Evolutionary conservation across 129 eudicot species (phyloP).

Genomic region (Solidago caesia): DNA sequence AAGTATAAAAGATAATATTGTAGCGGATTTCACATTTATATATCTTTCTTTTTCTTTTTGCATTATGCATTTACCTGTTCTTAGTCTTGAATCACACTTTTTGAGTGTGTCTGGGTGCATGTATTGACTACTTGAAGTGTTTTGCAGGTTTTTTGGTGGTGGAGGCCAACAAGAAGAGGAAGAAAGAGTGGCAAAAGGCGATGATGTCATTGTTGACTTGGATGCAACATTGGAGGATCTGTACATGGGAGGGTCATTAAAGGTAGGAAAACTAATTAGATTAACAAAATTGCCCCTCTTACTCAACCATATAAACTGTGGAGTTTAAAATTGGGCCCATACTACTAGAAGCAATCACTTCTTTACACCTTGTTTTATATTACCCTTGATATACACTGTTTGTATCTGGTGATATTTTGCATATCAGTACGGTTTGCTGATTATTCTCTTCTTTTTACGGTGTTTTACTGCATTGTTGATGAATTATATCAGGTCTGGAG

Average conservation of each 20-base stretch:
- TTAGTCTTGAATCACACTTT: slow-evolving; percentile 17
- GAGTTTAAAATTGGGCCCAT: not conserved
- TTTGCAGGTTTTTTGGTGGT: slow-evolving; percentile 88
- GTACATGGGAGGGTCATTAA: slow-evolving; percentile 95
- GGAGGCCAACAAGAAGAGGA: slow-evolving; percentile 87
- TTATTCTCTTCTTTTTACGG: not conserved
- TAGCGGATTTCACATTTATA: not conserved
- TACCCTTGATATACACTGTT: slow-evolving; percentile 1
- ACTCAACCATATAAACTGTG: slow-evolving; percentile 3
- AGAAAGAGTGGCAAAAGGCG: slow-evolving; percentile 84
- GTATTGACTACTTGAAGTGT: slow-evolving; percentile 12
- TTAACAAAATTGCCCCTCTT: not conserved
- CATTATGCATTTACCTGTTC: not conserved
- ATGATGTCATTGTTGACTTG: slow-evolving; percentile 90
- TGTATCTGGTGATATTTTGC: not conserved
- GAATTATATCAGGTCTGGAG: slow-evolving; percentile 81
- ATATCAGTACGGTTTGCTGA: not conserved
- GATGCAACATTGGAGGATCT: slow-evolving; percentile 96
- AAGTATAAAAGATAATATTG: not conserved
- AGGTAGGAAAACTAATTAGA: slow-evolving; percentile 45
- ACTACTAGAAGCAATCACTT: not conserved
- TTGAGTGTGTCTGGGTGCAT: slow-evolving; percentile 17
- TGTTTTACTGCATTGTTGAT: not conserved
- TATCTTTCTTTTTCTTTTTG: not conserved
- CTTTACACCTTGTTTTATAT: not conserved